Percentiles rank a stretch among this genome's conserved stretches.
Conservation (phyloP, 2,329 filamentous ascomycete genomes). For the Seiridium unicorne region DNA sequence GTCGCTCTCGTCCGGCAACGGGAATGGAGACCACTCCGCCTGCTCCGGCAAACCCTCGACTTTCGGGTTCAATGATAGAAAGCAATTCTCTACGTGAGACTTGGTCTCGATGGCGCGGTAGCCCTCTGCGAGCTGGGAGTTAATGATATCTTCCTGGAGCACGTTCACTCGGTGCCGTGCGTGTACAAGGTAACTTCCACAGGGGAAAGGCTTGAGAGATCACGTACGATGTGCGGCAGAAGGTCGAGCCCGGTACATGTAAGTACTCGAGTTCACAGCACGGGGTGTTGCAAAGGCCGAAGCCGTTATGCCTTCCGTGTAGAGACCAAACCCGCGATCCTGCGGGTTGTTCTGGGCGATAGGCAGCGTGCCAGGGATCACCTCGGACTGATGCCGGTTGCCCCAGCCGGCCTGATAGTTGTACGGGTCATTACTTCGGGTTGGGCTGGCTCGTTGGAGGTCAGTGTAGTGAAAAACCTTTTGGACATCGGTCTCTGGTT, state of each 20-base stretch:
- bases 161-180: too few species aligned
- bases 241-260: slow-evolving; percentile 41
- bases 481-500: not conserved
- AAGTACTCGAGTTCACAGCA: slow-evolving; percentile 38
- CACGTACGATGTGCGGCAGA: slow-evolving; percentile 33
- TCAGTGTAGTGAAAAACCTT: not conserved
- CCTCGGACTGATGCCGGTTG: slow-evolving; percentile 47
- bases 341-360: slow-evolving; percentile 41
- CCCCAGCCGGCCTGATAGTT: slow-evolving; percentile 57
- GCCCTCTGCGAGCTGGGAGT: not conserved
- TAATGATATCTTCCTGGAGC: too few species aligned
- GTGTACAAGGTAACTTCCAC: too few species aligned
- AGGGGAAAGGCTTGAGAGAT: slow-evolving; percentile 10
- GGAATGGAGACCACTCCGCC: not conserved
- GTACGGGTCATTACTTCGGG: slow-evolving; percentile 34
- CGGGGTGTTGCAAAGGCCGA: slow-evolving; percentile 41
- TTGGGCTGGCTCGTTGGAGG: not conserved
- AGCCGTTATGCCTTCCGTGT: slow-evolving; percentile 43
- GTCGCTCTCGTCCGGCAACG: not conserved
- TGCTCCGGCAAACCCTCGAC: not conserved
- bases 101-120: slow-evolving; percentile 14
- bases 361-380: slow-evolving; percentile 43
- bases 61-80: not conserved
- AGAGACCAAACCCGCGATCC: slow-evolving; percentile 39
- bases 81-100: slow-evolving; percentile 8